Conservation (phyloP, 176 grass and related monocot genomes). For the Hyparrhenia diplandra region DNA sequence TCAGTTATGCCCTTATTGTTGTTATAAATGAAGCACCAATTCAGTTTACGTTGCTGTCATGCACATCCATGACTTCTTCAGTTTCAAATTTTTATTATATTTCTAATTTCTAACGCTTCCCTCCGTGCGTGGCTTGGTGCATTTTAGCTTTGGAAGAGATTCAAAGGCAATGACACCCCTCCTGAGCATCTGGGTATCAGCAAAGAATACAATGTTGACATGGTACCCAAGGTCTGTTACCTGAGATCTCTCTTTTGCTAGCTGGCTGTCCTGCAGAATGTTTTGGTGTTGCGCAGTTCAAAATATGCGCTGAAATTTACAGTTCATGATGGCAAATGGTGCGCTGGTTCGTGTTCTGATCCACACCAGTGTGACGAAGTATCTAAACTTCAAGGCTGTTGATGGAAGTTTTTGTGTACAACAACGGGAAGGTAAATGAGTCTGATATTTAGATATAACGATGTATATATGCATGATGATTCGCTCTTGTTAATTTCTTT, state of each 20-base stretch:
- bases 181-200: constrained; percentile 64
- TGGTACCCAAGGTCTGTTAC: constrained; percentile 78
- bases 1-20: too few relatives aligned
- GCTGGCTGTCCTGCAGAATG: background rate
- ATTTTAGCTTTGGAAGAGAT: constrained; percentile 81
- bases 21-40: background rate
- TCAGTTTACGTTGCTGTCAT: background rate
- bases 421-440: constrained; percentile 70
- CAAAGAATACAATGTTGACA: constrained; percentile 99
- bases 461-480: background rate
- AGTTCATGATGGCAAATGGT: constrained; percentile 99
- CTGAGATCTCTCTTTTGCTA: background rate
- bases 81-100: background rate
- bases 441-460: background rate
- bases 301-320: constrained; percentile 8
- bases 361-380: constrained; percentile 80
- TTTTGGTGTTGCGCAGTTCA: background rate
- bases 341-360: constrained; percentile 88
- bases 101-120: background rate
- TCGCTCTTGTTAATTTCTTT: background rate
- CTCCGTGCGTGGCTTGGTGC: background rate
- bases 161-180: constrained; percentile 60
- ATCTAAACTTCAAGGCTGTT: constrained; percentile 93
- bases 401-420: constrained; percentile 95
- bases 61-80: background rate